Evolutionary conservation across 2,329 filamentous ascomycete genomes (phyloP), one percentile per base, ranked within the genome.

Genomic region (Tympanopsis confertula): DNA sequence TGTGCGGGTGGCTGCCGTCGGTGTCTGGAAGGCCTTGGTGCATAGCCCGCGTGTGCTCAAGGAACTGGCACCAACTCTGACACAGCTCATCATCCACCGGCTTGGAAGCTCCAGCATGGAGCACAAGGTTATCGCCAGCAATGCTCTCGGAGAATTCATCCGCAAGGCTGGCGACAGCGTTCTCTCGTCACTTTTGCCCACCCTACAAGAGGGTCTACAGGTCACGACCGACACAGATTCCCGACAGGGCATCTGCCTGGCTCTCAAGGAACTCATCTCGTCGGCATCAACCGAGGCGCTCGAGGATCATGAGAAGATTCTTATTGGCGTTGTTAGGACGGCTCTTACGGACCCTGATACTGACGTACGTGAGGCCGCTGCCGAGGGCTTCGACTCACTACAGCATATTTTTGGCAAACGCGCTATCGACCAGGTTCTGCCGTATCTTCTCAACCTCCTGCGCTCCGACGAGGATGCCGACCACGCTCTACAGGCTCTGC

Each of bases 121-220:
- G 58, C 91, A 98, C 60, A 96, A 95, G 67, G 83, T 94, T 49
- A 98, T 98, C 66, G 91, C 93, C 47, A 89, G 89, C 57, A 96
- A 96, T 57, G 87, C 91, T 36, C 71, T 98, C 39, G 91, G 91
- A 53, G 91, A 98, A 57, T 76, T 98, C 47, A 96, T 98, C 52
- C 82, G 91, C 52, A 95, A 94, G 61, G 89, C 91, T 51, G 91
- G 93, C 44, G 91, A 98, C 57, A 82, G 86, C 39, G 88, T 98
- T 40, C 69, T 98, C 44, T 77, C 87, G 18, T 93, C 78, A 32
- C 65, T 98, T 42, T 65, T 98, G 42, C 91, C 91, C 20, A 94
- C 88, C 22, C 74, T 98, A 35, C 88, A 96, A 55, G 86, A 94
- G 56, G 87, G 89, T 28, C 69, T 98, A 39, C 80, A 91, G 50